Conservation (phyloP, 208 protist genomes). For the Porcisia hertigi region DNA sequence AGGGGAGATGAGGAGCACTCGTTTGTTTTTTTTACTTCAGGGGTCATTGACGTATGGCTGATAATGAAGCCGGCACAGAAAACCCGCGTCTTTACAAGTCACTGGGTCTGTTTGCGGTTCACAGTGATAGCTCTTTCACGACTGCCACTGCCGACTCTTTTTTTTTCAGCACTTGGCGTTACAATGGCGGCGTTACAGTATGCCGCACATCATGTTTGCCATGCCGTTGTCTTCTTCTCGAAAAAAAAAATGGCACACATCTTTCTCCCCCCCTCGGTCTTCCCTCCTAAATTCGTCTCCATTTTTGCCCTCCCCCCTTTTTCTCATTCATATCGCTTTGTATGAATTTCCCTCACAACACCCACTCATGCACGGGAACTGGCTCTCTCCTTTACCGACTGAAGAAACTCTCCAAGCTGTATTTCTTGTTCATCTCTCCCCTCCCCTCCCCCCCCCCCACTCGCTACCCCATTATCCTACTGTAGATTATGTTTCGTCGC, state of each 20-base stretch:
- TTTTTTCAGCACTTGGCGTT: not conserved
- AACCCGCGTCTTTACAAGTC: not conserved
- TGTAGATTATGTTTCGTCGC: conserved; percentile 46
- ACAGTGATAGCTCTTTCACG: not conserved
- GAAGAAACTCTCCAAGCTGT: not conserved
- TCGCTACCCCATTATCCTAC: not conserved
- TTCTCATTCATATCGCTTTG: not conserved
- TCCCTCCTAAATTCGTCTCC: too few species aligned
- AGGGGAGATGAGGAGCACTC: not conserved
- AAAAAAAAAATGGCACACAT: not conserved
- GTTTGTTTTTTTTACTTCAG: too few species aligned
- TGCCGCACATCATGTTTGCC: not conserved
- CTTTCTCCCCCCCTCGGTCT: not conserved
- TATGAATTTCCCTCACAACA: too few species aligned
- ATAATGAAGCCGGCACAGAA: not conserved
- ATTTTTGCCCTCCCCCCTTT: too few species aligned
- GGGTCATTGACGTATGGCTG: not conserved
- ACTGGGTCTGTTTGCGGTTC: not conserved
- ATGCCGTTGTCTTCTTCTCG: not conserved
- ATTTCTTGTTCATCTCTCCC: not conserved
- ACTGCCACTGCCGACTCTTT: not conserved
- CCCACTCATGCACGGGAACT: not conserved
- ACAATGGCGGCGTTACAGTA: not conserved
- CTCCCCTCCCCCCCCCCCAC: too few species aligned
- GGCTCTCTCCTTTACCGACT: not conserved